These are phyloP conservation scores for Rutstroemia sp. DNA, from an alignment of 2,329 filamentous ascomycete species.

Conservation along the genomic window DNA sequence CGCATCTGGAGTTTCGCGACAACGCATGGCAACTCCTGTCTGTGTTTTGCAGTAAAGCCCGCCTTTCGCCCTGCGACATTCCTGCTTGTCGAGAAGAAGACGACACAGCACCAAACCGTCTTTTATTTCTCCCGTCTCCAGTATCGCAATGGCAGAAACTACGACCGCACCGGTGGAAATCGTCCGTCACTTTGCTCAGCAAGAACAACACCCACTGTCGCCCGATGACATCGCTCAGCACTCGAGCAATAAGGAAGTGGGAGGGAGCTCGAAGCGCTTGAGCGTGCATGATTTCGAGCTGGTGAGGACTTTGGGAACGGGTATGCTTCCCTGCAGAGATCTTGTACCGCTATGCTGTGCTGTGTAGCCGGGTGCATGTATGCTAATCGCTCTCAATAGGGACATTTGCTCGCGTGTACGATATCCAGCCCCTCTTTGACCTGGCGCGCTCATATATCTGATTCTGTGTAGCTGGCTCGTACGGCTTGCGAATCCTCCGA, in stretches of 20 bases:
- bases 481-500: slow-evolving; percentile 46
- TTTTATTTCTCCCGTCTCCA: neutral
- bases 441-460: slow-evolving; percentile 3
- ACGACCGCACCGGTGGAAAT: slow-evolving; percentile 19
- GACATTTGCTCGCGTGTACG: slow-evolving; percentile 66
- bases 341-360: neutral
- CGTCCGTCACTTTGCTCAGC: slow-evolving; percentile 20
- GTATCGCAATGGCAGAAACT: neutral
- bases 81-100: no score
- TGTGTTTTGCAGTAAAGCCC: slow-evolving; percentile 2
- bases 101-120: no score
- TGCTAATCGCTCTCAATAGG: slow-evolving; percentile 37
- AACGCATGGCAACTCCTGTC: slow-evolving; percentile 9
- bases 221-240: slow-evolving; percentile 22
- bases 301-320: slow-evolving; percentile 70
- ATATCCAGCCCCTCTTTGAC: slow-evolving; percentile 1
- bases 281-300: slow-evolving; percentile 58
- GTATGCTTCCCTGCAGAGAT: slow-evolving; percentile 35
- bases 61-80: neutral
- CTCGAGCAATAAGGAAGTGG: slow-evolving; percentile 23
- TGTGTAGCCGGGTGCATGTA: slow-evolving; percentile 5
- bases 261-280: slow-evolving; percentile 26
- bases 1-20: neutral
- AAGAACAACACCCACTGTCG: slow-evolving; percentile 16
- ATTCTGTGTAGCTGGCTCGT: slow-evolving; percentile 50